Evolutionary conservation across 2,329 filamentous ascomycete species (phyloP).

Genomic region (Aspergillus cejpii): DNA sequence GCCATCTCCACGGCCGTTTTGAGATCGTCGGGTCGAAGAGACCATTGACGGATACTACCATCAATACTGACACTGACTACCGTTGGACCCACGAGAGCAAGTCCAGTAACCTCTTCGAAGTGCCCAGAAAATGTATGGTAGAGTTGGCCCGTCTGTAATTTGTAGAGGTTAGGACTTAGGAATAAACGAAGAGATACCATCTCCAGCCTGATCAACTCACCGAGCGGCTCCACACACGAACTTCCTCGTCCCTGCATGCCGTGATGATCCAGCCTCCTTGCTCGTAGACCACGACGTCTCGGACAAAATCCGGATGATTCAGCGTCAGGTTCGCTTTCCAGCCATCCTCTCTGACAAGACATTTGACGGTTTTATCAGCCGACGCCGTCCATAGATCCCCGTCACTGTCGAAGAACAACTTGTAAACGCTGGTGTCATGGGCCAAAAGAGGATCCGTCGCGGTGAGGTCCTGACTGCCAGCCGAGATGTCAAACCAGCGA

Average conservation of each 20-base stretch:
- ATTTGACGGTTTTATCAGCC: constrained; percentile 81
- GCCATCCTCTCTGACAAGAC: constrained; percentile 59
- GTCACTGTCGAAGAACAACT: constrained; percentile 63
- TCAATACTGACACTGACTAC: constrained; percentile 85
- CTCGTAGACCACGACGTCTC: constrained; percentile 64
- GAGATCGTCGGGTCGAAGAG: constrained; percentile 57
- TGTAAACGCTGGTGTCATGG: constrained; percentile 89
- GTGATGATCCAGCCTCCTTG: constrained; percentile 75
- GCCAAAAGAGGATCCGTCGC: constrained; percentile 60
- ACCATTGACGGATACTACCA: constrained; percentile 79
- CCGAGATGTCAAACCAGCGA: constrained; percentile 51
- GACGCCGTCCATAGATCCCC: constrained; percentile 88
- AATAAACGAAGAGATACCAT: background rate
- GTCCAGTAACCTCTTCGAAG: constrained; percentile 83
- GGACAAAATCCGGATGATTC: constrained; percentile 81
- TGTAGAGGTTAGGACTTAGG: constrained; percentile 29
- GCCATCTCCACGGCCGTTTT: constrained; percentile 51
- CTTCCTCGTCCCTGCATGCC: constrained; percentile 81
- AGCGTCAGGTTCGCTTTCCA: constrained; percentile 69
- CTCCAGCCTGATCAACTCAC: constrained; percentile 26
- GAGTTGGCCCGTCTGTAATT: constrained; percentile 57
- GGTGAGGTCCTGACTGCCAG: constrained; percentile 41
- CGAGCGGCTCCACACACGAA: constrained; percentile 76
- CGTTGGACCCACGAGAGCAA: constrained; percentile 54
- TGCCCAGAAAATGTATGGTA: constrained; percentile 73